Base-by-base conservation (phyloP, 768 basidiomycete species). In the Arthromyces matolae region DNA sequence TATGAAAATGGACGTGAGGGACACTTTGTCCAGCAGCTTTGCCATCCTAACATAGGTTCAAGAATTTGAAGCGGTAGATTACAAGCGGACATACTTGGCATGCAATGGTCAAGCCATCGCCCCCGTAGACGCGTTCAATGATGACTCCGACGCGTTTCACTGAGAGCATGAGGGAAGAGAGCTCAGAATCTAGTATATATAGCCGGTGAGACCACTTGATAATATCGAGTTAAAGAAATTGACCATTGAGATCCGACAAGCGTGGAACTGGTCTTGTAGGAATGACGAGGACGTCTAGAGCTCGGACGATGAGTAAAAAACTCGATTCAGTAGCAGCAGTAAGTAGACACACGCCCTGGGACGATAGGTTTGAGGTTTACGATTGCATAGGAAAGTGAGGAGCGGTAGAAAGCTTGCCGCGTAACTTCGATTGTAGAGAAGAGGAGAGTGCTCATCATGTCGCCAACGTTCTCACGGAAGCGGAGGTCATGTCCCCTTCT, bases 1-100 rank as follows among this genome's bases (percentile, higher is more conserved):
- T 67, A 62, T 99, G 96, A 56, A 96, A 86, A 66, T 99, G 96
- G n/a, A 97, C 91, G 61, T 98, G 96, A 1, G 90, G 83, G n/a
- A 92, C 81, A 24, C 67, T 70, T 61, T 78, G 77, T 0, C 93
- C 93, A 1, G 93, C 89, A 12, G 87, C 89, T 51, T 75, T 77
- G 10, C 94, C 93, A 60, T 97, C 93, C 89, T 93, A 57, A 22
- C 4, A 33, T 31, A 28, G 25, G 29, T 43, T 24, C 38, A 40
- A 36, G 8, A 38, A 12, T 14, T 33, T 20, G 12, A 45, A 10
- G 1, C 18, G 3, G 14, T 10, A 35, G 20, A 13, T 18, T 43
- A 16, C 13, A 46, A 1, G 18, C 10, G 18, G 1, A 27, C 51
- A 20, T 61, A 90, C 94, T 79, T 97, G 95, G 56, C 89, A 88